Percentiles rank a stretch among this genome's conserved stretches.
Conservation (phyloP, 495 filamentous ascomycete genomes). For the Melanomma pulvis-pyrius region DNA sequence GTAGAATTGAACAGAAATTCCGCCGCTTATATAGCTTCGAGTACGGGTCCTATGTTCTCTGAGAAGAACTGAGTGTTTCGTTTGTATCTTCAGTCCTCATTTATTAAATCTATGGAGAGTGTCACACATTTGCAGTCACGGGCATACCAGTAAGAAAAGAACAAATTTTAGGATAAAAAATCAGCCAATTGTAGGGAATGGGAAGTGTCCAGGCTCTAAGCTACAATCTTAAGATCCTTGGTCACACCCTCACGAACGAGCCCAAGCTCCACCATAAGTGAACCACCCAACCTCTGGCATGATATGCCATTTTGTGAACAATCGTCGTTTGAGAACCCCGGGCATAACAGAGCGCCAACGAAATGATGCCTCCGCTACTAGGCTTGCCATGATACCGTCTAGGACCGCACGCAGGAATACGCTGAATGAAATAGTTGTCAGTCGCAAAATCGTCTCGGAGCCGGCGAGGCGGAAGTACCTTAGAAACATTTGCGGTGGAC, state of each 20-base stretch:
- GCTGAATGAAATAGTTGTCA: conserved; percentile 22
- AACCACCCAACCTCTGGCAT: conserved; percentile 34
- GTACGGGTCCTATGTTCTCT: too few species aligned
- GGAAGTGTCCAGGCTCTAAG: conserved; percentile 37
- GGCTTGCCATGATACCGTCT: conserved; percentile 34
- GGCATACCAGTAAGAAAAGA: too few species aligned
- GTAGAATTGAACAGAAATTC: too few species aligned
- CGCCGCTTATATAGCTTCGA: too few species aligned
- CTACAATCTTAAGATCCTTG: conserved; percentile 38
- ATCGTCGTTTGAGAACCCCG: conserved; percentile 25
- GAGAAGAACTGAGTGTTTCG: too few species aligned
- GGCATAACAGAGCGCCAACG: conserved; percentile 33
- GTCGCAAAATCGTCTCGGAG: conserved; percentile 11
- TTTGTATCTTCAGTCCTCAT: too few species aligned
- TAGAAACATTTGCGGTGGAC: conserved; percentile 99
- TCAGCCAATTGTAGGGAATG: conserved; percentile 23
- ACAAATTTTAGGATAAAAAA: conserved; percentile 14
- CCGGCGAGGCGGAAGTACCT: conserved; percentile 50
- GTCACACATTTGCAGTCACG: too few species aligned
- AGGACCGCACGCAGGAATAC: conserved; percentile 33
- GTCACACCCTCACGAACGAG: conserved; percentile 18
- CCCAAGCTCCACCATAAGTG: conserved; percentile 34
- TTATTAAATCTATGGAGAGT: too few species aligned
- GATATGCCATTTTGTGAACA: conserved; percentile 39
- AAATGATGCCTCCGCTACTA: conserved; percentile 35